Conservation (phyloP, 257 asterid species). For the Solanum appendiculatum region DNA sequence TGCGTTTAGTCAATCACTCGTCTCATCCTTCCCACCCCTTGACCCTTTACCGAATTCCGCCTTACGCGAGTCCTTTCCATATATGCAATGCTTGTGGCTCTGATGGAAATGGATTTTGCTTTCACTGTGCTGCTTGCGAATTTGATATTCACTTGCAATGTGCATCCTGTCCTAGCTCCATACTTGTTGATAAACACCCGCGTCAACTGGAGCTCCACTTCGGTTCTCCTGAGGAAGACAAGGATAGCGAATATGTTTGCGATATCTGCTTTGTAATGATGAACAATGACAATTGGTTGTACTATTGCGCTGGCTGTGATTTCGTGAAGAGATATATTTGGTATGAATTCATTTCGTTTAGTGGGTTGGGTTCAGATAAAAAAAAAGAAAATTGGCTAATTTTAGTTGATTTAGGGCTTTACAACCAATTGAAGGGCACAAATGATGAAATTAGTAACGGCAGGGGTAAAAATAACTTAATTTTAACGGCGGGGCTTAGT, state of each 20-base stretch:
- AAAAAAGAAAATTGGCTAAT: no score
- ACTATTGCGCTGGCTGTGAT: constrained; percentile 14
- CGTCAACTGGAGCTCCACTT: constrained; percentile 10
- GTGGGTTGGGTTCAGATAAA: no score
- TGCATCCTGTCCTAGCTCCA: not conserved
- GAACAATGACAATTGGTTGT: constrained; percentile 5
- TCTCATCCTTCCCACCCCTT: constrained; percentile 18
- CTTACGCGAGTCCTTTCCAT: not conserved
- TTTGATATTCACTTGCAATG: constrained; percentile 21
- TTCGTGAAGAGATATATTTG: no score
- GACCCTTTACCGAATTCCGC: constrained; percentile 19
- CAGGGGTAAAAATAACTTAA: no score
- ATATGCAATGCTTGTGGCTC: constrained; percentile 16
- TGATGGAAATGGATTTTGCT: constrained; percentile 6
- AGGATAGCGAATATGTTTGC: not conserved
- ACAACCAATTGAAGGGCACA: no score
- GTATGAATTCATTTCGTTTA: no score
- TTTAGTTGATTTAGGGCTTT: no score
- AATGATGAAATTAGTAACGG: no score
- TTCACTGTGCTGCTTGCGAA: constrained; percentile 15
- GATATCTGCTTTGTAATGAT: not conserved
- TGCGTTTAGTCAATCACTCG: constrained; percentile 17
- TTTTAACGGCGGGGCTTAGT: no score
- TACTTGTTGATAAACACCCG: not conserved
- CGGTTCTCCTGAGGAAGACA: not conserved